Percentiles rank a stretch among this genome's conserved stretches.
Conservation (phyloP, 371 early-diverging fungal genomes). For the Chytridium lagenaria region DNA sequence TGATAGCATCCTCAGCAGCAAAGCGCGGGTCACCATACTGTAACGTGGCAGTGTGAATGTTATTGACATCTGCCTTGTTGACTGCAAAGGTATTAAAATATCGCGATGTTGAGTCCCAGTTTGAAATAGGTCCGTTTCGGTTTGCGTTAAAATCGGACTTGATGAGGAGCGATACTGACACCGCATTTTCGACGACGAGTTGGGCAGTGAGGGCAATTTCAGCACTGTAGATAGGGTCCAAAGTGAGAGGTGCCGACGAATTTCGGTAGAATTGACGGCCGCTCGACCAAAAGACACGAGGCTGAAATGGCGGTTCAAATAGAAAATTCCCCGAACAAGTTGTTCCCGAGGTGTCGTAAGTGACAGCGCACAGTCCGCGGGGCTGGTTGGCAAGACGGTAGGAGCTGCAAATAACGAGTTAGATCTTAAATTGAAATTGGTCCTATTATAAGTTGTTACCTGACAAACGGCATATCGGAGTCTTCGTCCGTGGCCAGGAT, state of each 20-base stretch:
- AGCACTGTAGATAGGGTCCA: conserved; percentile 31
- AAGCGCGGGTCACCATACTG: conserved; percentile 46
- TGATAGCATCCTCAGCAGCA: conserved; percentile 15
- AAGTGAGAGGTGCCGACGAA: conserved; percentile 18
- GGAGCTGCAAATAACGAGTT: conserved; percentile 2
- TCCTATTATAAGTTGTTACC: too few relatives aligned
- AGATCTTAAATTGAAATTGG: not conserved
- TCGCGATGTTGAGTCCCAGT: conserved; percentile 16
- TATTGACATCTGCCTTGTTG: conserved; percentile 18
- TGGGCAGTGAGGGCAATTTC: conserved; percentile 42
- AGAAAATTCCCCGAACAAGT: not conserved
- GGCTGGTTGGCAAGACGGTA: conserved; percentile 36
- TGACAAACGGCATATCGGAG: conserved; percentile 38
- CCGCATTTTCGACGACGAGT: conserved; percentile 18
- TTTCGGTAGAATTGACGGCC: conserved; percentile 33
- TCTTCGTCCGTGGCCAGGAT: conserved; percentile 54
- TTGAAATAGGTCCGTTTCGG: conserved; percentile 30
- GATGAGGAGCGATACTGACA: conserved; percentile 38
- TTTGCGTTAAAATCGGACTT: conserved; percentile 44
- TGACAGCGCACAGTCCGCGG: conserved; percentile 34
- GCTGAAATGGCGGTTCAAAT: conserved; percentile 30
- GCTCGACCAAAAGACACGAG: conserved; percentile 22
- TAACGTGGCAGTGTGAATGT: conserved; percentile 41
- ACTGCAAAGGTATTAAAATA: conserved; percentile 14
- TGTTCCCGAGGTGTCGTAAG: conserved; percentile 18